Evolutionary conservation across 2,329 filamentous ascomycete species (phyloP).

Genomic region (Neocatenulostroma microsporum): DNA sequence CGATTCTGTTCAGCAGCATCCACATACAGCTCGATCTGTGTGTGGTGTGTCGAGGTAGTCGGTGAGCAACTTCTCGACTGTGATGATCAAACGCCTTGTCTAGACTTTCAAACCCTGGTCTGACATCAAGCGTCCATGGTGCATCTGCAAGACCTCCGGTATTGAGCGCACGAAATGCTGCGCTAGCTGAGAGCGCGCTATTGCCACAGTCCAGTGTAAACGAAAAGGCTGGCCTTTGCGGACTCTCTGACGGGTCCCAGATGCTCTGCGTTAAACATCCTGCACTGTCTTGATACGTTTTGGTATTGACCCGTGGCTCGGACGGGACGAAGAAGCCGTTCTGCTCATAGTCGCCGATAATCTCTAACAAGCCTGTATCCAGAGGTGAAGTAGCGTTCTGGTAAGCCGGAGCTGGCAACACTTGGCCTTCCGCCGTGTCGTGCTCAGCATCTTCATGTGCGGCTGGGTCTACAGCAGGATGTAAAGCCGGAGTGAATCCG

Average conservation of each 20-base stretch:
- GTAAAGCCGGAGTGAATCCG: not conserved
- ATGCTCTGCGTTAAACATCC: too few relatives aligned
- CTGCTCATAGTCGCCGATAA: too few relatives aligned
- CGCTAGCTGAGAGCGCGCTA: not conserved
- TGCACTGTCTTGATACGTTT: too few relatives aligned
- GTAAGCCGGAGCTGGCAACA: not conserved
- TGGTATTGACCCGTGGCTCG: too few relatives aligned
- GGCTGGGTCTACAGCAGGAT: constrained; percentile 1
- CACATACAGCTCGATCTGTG: too few relatives aligned
- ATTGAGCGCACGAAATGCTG: not conserved
- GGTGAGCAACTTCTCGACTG: too few relatives aligned
- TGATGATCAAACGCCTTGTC: too few relatives aligned
- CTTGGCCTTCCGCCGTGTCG: not conserved
- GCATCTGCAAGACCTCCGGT: not conserved
- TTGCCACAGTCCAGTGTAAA: not conserved
- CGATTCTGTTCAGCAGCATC: too few relatives aligned
- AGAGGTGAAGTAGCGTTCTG: not conserved
- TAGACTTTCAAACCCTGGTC: not conserved
- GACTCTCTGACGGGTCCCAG: too few relatives aligned
- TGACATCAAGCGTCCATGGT: not conserved
- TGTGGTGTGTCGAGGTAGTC: too few relatives aligned
- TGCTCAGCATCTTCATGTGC: not conserved
- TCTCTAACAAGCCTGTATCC: not conserved
- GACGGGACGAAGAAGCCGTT: too few relatives aligned
- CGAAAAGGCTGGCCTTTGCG: too few relatives aligned